Percentiles rank a stretch among this genome's conserved stretches.
phyloP scores from a whole-genome alignment of 2,329 filamentous ascomycete genomes.

The Sporothrix pseudoabietina region DNA sequence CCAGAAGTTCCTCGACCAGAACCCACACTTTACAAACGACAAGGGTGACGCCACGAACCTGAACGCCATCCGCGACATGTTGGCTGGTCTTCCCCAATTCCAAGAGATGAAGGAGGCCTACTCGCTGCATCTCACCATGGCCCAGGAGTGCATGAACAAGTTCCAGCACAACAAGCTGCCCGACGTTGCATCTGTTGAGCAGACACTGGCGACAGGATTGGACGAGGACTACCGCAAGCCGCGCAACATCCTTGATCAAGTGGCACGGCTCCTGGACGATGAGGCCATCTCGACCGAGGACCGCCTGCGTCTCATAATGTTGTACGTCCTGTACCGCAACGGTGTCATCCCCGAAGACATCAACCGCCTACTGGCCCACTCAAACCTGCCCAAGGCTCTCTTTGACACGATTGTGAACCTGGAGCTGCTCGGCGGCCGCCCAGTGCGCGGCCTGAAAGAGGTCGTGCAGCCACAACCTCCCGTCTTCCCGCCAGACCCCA shows the following conservation, averaged over 20 bases:
- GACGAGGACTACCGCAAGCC: conserved; percentile 92
- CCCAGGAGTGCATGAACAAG: conserved; percentile 92
- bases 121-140: conserved; percentile 93
- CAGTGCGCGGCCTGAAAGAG: conserved; percentile 73
- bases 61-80: conserved; percentile 94
- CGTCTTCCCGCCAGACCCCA: conserved; percentile 70
- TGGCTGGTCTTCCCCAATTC: conserved; percentile 91
- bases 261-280: conserved; percentile 87
- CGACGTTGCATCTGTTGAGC: conserved; percentile 85
- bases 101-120: conserved; percentile 95
- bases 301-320: conserved; percentile 78
- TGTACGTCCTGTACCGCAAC: conserved; percentile 84
- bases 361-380: conserved; percentile 79
- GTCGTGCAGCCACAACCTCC: conserved; percentile 64
- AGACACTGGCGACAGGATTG: conserved; percentile 85
- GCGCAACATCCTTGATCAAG: conserved; percentile 82
- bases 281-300: conserved; percentile 71
- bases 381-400: conserved; percentile 73
- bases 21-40: conserved; percentile 86
- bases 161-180: conserved; percentile 84
- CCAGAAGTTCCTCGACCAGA: conserved; percentile 84
- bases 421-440: conserved; percentile 76
- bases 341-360: conserved; percentile 84
- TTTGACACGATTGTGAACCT: conserved; percentile 75
- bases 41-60: conserved; percentile 71